Base-by-base conservation (phyloP, 83 land plant species). In the Larix sibirica region DNA sequence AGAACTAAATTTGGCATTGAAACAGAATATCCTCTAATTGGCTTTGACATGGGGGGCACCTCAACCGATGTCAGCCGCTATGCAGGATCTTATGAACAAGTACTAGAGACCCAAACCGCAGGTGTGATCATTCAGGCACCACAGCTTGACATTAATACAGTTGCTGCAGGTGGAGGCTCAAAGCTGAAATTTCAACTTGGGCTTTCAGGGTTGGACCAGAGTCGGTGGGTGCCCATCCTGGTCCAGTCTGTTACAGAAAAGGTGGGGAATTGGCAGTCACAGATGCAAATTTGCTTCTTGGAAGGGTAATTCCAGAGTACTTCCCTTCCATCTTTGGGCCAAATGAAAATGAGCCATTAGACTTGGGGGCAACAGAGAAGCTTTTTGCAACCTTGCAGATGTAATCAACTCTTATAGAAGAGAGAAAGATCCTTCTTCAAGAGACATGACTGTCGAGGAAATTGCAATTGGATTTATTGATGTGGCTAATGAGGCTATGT, bases 1-100 rank as follows among this genome's bases (percentile, higher is more conserved):
- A 92, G 89, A 78, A 98, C 99, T 42, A 94, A 95, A 54, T 96
- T 88, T 86, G 93, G 90, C 44, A 68, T 93, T 54, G 99, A 98
- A 85, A 98, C 99, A 26, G 80, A 83, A 16, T 90, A 93, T 83
- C 95, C 99, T 9, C 85, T 97, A 3, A 98, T 98, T 79, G 99
- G 99, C 50, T 98, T 98, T 85, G 99, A 98, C 66, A 98, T 98
- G 99, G 99, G 99, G 50, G 99, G 99, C 56, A 98, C 99, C 21
- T 98, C 99, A 20, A 98, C 99, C n/a, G 99, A 98, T 88, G 99
- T 98, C 16, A 98, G 99, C 86, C 92, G 99, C 14, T 98, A 96
- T 87, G 96, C 94, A 47, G 99, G 99, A 64, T 84, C 79, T 58
- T 96, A 90, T 83, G 99, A 98, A 75, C 99, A 98, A 83, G 67